Evolutionary conservation across 768 basidiomycete genomes (phyloP).

Genomic region (Trametes punicea): DNA sequence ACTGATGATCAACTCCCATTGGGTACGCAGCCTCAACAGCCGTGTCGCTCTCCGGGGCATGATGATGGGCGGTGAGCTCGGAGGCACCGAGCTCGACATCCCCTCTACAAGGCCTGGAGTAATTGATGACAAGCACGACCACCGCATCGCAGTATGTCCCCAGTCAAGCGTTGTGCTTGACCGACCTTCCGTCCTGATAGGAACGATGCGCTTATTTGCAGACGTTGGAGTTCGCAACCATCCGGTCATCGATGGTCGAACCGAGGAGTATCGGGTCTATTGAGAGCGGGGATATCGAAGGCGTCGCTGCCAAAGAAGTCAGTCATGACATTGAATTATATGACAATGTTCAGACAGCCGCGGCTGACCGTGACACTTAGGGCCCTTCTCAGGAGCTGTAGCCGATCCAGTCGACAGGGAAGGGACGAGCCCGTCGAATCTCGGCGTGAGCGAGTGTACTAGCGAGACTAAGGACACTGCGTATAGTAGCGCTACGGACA

Average conservation of each 20-base stretch:
- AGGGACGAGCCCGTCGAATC: no score
- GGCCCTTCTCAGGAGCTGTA: no score
- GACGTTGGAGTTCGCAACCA: not conserved
- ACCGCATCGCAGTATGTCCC: not conserved
- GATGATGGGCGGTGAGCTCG: not conserved
- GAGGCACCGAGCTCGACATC: not conserved
- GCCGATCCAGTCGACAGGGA: no score
- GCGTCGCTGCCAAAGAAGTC: not conserved
- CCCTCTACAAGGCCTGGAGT: not conserved
- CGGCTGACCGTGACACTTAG: no score
- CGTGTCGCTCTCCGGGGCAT: slow-evolving; percentile 4
- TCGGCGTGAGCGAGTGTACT: no score
- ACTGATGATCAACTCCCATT: not conserved
- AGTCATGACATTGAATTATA: not conserved
- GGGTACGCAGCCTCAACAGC: slow-evolving; percentile 9
- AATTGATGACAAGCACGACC: not conserved
- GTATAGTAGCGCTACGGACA: no score
- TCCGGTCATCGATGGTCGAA: not conserved
- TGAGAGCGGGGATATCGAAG: not conserved
- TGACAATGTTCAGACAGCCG: no score
- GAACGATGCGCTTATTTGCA: no score
- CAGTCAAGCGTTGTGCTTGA: no score
- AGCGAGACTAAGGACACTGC: no score
- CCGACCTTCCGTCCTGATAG: no score
- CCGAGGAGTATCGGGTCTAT: not conserved